Evolutionary conservation across 1,284 basidiomycete genomes (phyloP).

Genomic region (Porogramme epimiltina): DNA sequence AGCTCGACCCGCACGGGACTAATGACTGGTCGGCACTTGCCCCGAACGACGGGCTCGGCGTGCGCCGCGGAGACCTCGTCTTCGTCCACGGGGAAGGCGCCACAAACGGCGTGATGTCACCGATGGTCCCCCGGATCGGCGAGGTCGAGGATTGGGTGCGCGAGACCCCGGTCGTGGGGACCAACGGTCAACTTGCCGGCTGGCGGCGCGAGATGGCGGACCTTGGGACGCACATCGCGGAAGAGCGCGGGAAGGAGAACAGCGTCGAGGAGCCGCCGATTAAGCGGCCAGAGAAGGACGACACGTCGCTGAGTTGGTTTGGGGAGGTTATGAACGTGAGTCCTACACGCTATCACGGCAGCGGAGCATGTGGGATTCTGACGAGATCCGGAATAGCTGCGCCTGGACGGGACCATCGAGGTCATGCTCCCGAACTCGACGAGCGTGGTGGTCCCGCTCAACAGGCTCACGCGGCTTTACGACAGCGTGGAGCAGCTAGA

Average conservation of each 20-base stretch:
- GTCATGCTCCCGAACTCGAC: slow-evolving; percentile 62
- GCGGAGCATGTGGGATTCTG: background rate
- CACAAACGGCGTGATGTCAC: slow-evolving; percentile 67
- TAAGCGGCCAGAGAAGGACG: slow-evolving; percentile 43
- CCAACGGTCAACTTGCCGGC: slow-evolving; percentile 54
- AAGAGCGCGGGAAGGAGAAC: slow-evolving; percentile 42
- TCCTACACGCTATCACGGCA: slow-evolving; percentile 12
- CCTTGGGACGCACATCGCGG: slow-evolving; percentile 61
- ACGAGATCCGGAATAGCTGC: slow-evolving; percentile 46
- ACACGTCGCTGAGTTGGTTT: slow-evolving; percentile 62
- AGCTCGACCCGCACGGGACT: slow-evolving; percentile 83
- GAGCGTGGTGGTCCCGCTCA: slow-evolving; percentile 53
- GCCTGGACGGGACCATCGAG: slow-evolving; percentile 67
- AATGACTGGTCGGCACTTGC: slow-evolving; percentile 48
- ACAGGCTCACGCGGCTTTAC: slow-evolving; percentile 70
- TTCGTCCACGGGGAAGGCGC: slow-evolving; percentile 70
- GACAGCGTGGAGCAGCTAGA: slow-evolving; percentile 80
- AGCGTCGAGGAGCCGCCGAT: slow-evolving; percentile 46
- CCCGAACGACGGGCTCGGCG: slow-evolving; percentile 67
- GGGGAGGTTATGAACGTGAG: slow-evolving; percentile 78
- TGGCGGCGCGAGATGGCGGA: slow-evolving; percentile 73
- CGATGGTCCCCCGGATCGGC: slow-evolving; percentile 75
- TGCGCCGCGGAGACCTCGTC: slow-evolving; percentile 83
- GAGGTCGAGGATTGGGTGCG: slow-evolving; percentile 80
- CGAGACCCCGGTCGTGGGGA: slow-evolving; percentile 50